Evolutionary conservation across 2,329 filamentous ascomycete species (phyloP), one percentile per base, ranked within the genome.

Genomic region (Pseudogymnoascus sp.): DNA sequence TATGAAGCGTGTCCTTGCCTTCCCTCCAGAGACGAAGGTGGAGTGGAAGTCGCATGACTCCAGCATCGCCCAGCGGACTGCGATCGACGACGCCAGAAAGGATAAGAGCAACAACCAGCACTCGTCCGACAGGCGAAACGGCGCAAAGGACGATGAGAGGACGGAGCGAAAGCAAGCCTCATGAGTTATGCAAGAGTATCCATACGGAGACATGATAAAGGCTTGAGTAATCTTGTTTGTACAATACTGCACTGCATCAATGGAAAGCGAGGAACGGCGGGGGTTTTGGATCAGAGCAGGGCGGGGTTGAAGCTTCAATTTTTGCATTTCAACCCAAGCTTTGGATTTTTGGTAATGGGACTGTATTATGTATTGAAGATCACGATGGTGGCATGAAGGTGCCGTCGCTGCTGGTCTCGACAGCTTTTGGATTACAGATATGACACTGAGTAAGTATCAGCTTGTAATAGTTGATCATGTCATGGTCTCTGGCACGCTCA

Each of bases 21-120:
- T 97, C 72, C 93, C 93, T 1, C 77, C 85, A 47, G 93, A 96
- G 73, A 97, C 94, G 37, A 89, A 89, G 71, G 88, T 99, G 63
- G 86, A 94, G 68, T 99, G 92, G 85, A 96, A 96, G 78, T 94
- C 89, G 72, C 94, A 99, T 74, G 92, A 97, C 71, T 90, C 93
- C 66, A 96, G 91, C 74, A 97, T 99, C 71, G 89, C 91, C 68
- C 92, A 97, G 77, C 85, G 92, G 67, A 89, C 88, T 31, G 90
- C 90, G 17, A 92, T 96, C 66, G 92, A 97, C 70, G 91, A 96
- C 74, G 90, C 90, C 61, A 88, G 92, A 64, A 90, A 93, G 68
- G 92, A 96, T 71, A 96, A 96, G 76, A 82, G 79, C 15, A 74
- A 75, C 62, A 80, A 83, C 67, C 66, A 72, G 64, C 73, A 68